These are phyloP conservation scores for Aspergillus vadensis DNA, from an alignment of 2,329 filamentous ascomycete genomes.

Conservation along the genomic window DNA sequence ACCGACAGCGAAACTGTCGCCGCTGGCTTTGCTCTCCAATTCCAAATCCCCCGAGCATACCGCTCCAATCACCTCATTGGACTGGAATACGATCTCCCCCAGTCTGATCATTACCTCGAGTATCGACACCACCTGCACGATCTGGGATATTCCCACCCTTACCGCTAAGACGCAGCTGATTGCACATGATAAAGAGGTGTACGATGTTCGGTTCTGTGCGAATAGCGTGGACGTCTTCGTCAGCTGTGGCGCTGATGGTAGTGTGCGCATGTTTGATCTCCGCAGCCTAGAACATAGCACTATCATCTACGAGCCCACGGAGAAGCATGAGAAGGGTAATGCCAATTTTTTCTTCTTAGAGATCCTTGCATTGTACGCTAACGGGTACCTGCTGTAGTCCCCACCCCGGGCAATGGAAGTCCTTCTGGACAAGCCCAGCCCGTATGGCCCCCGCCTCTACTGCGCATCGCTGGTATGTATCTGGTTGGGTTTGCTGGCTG, in stretches of 20 bases:
- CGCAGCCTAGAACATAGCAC: conserved; percentile 96
- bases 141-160: conserved; percentile 97
- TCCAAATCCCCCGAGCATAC: conserved; percentile 98
- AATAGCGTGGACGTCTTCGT: conserved; percentile 99
- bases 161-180: conserved; percentile 98
- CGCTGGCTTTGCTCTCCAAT: conserved; percentile 89
- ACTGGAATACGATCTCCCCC: conserved; percentile 97
- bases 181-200: conserved; percentile 98
- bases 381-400: conserved; percentile 31
- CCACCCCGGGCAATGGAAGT: conserved; percentile 57
- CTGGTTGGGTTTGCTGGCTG: background rate
- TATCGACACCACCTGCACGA: conserved; percentile 98
- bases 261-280: conserved; percentile 97
- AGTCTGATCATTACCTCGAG: conserved; percentile 98
- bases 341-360: conserved; percentile 2
- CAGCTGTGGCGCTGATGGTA: conserved; percentile 94
- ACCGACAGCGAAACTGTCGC: conserved; percentile 80
- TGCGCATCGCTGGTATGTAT: conserved; percentile 47
- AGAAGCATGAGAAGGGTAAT: conserved; percentile 73
- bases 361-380: background rate
- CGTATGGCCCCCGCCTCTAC: conserved; percentile 60
- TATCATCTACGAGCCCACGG: conserved; percentile 96
- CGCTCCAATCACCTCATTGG: conserved; percentile 89
- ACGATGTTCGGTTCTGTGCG: conserved; percentile 96
- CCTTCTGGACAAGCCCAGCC: conserved; percentile 67